These are phyloP conservation scores for Lumnitzera racemosa DNA, from an alignment of 345 rosid species.

Conservation along the genomic window DNA sequence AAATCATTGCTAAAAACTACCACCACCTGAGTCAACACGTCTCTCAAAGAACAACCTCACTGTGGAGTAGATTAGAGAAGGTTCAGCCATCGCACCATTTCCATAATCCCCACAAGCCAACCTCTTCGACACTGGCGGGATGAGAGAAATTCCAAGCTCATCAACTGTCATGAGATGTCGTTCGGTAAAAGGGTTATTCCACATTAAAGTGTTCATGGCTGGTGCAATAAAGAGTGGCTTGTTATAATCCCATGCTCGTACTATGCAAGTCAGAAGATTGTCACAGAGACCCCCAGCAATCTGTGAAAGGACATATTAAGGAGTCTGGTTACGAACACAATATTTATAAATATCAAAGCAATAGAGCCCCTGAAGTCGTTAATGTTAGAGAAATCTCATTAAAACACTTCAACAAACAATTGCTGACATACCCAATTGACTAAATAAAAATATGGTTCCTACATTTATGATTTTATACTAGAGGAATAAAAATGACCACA, in stretches of 20 bases:
- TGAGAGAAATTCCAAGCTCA: conserved; percentile 80
- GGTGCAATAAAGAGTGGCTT: conserved; percentile 83
- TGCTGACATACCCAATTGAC: too few species aligned
- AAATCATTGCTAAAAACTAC: conserved; percentile 10
- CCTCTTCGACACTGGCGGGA: conserved; percentile 76
- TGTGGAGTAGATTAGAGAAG: conserved; percentile 67
- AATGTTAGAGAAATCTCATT: too few species aligned
- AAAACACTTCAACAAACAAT: too few species aligned
- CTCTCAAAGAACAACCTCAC: conserved; percentile 68
- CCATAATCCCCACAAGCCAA: conserved; percentile 89
- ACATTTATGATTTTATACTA: too few species aligned
- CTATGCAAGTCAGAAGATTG: conserved; percentile 77
- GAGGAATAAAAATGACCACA: too few species aligned
- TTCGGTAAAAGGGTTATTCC: conserved; percentile 90
- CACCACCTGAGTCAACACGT: conserved; percentile 24
- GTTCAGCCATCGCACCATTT: conserved; percentile 92
- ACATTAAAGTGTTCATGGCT: conserved; percentile 85
- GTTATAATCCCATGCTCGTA: conserved; percentile 89
- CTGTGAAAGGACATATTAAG: conserved; percentile 26
- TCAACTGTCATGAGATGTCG: conserved; percentile 70
- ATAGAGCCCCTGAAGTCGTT: too few species aligned
- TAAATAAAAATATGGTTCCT: too few species aligned
- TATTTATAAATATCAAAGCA: too few species aligned
- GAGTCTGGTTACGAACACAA: not conserved
- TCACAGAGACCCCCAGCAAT: conserved; percentile 94